Percentiles rank a stretch among this genome's conserved stretches.
Conservation (phyloP, 352 stramenopile species). For the Globisporangium iwayamae region DNA sequence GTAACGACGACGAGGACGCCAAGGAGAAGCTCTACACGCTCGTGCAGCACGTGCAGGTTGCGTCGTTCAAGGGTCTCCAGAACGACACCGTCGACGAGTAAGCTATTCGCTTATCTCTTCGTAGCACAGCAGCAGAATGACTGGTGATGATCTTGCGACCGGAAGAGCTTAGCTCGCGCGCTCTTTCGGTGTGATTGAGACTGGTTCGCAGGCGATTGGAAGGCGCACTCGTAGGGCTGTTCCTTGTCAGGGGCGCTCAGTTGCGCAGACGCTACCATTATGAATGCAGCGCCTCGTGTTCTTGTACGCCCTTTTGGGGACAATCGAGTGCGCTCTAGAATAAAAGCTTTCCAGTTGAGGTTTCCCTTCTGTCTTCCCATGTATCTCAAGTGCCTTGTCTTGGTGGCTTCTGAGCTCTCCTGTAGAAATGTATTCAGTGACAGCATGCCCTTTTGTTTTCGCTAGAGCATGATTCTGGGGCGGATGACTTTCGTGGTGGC, state of each 20-base stretch:
- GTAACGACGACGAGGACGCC: conserved; percentile 99
- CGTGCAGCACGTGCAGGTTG: conserved; percentile 96
- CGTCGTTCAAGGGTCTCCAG: conserved; percentile 95
- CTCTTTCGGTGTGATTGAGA: conserved; percentile 12
- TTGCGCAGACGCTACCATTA: neutral
- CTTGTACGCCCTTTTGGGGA: neutral
- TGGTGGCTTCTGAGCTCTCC: too few species aligned
- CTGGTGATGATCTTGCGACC: conserved; percentile 6
- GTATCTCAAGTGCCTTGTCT: too few species aligned
- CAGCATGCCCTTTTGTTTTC: too few species aligned
- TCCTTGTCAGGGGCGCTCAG: neutral
- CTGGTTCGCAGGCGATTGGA: conserved; percentile 8
- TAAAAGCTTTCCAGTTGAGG: conserved; percentile 22
- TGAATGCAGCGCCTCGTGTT: conserved; percentile 1
- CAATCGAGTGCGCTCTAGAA: neutral
- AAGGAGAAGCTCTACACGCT: conserved; percentile 99
- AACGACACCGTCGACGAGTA: conserved; percentile 95
- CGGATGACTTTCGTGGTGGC: too few species aligned
- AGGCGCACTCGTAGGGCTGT: neutral
- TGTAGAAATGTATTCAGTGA: too few species aligned
- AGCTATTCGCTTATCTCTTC: conserved; percentile 18
- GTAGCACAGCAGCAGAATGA: neutral
- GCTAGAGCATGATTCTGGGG: too few species aligned
- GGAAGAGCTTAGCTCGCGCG: neutral
- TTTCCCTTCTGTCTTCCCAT: conserved; percentile 13